Conservation (phyloP, 2,329 filamentous ascomycete species). For the Colletotrichum tropicicola region DNA sequence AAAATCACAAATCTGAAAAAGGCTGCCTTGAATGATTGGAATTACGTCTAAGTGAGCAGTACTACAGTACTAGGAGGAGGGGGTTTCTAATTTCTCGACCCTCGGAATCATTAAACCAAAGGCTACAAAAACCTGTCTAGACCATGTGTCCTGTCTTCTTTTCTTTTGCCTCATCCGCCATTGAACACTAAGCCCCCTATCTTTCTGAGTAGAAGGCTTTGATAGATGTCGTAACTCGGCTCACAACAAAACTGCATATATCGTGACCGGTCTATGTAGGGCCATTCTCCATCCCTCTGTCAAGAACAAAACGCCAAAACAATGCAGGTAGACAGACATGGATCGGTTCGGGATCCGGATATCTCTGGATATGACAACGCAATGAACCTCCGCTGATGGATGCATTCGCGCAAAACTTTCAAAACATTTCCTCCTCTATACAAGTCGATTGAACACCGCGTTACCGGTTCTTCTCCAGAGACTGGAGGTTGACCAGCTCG, state of each 20-base stretch:
- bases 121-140: not conserved
- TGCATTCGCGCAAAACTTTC: not conserved
- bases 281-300: no score
- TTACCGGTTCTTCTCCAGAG: conserved; percentile 67
- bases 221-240: no score
- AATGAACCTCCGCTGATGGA: not conserved
- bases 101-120: conserved; percentile 18
- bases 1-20: not conserved
- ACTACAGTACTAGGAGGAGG: not conserved
- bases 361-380: conserved; percentile 13
- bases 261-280: not conserved
- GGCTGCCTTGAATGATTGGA: not conserved
- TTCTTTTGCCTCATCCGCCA: no score
- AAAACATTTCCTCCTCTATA: not conserved
- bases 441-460: not conserved
- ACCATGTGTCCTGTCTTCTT: no score
- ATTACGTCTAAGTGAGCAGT: conserved; percentile 19
- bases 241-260: no score
- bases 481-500: conserved; percentile 84
- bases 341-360: conserved; percentile 22
- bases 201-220: no score
- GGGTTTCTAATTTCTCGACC: conserved; percentile 10
- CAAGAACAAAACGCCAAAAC: conserved; percentile 13
- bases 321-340: conserved; percentile 25
- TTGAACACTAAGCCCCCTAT: no score